A percentile compares a stretch with the other conserved stretches of the same genome.
Conservation (phyloP, 2,329 filamentous ascomycete species). For the Huntiella decipiens region DNA sequence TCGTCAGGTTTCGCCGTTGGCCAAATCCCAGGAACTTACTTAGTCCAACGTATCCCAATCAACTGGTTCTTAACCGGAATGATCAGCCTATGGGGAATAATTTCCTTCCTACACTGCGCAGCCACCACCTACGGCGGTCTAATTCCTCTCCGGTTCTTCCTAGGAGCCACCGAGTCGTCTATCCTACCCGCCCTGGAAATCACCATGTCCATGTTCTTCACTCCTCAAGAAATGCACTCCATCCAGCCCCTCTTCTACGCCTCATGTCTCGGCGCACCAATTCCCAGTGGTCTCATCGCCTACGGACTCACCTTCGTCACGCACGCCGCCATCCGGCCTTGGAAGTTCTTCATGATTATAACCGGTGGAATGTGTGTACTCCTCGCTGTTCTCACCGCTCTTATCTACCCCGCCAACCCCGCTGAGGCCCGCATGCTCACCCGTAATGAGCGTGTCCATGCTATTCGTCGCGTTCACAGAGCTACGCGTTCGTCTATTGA, state of each 20-base stretch:
- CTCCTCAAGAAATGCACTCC: slow-evolving; percentile 14
- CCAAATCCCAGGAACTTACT: slow-evolving; percentile 5
- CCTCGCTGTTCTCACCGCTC: slow-evolving; percentile 34
- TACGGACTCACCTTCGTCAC: slow-evolving; percentile 18
- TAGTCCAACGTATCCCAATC: slow-evolving; percentile 2
- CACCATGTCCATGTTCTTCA: slow-evolving; percentile 14
- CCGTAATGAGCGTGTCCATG: slow-evolving; percentile 15
- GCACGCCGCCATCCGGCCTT: slow-evolving; percentile 15
- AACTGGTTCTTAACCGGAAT: background rate
- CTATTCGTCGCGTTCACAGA: slow-evolving; percentile 16
- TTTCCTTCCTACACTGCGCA: slow-evolving; percentile 13
- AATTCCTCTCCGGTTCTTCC: slow-evolving; percentile 13
- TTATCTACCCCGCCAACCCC: slow-evolving; percentile 36
- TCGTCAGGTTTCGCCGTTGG: slow-evolving; percentile 1
- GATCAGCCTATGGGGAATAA: slow-evolving; percentile 9
- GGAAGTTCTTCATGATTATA: slow-evolving; percentile 41
- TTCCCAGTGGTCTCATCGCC: slow-evolving; percentile 15
- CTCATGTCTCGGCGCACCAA: slow-evolving; percentile 15
- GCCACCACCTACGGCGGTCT: slow-evolving; percentile 12
- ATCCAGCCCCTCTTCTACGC: slow-evolving; percentile 16
- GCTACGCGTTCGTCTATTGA: slow-evolving; percentile 15
- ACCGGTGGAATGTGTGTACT: slow-evolving; percentile 34
- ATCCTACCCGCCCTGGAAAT: slow-evolving; percentile 9
- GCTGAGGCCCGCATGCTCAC: slow-evolving; percentile 14
- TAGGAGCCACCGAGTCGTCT: slow-evolving; percentile 13